A percentile compares a stretch with the other conserved stretches of the same genome.
Conservation (phyloP, 768 basidiomycete species). For the Macrolepiota fuliginosa region DNA sequence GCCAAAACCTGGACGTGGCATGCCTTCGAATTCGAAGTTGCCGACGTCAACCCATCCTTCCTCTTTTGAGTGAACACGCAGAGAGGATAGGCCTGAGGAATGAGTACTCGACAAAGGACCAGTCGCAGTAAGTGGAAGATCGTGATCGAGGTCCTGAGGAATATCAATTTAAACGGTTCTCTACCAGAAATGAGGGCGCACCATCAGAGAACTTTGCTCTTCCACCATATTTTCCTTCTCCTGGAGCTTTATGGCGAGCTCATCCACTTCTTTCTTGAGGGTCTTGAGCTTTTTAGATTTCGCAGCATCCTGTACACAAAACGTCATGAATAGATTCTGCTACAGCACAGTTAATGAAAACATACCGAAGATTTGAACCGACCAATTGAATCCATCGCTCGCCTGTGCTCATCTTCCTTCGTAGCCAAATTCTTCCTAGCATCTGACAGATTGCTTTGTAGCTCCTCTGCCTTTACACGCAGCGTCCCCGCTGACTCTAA, state of each 20-base stretch:
- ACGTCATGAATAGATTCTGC: neutral
- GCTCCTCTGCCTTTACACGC: conserved; percentile 11
- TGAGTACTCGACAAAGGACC: neutral
- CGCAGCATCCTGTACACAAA: neutral
- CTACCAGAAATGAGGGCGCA: neutral
- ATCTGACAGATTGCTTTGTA: conserved; percentile 3
- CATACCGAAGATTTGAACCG: conserved; percentile 7
- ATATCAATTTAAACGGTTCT: neutral
- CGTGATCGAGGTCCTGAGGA: conserved; percentile 5
- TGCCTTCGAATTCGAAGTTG: conserved; percentile 33
- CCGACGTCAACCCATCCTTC: conserved; percentile 16
- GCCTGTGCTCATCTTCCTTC: conserved; percentile 18
- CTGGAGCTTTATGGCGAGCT: conserved; percentile 19
- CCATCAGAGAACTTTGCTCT: neutral
- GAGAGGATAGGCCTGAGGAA: conserved; percentile 3
- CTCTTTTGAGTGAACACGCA: neutral
- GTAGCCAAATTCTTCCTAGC: conserved; percentile 10
- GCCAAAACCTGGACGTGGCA: conserved; percentile 37
- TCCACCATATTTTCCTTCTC: neutral
- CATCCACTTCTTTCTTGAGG: conserved; percentile 24
- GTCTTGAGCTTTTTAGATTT: conserved; percentile 1
- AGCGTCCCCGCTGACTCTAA: conserved; percentile 9
- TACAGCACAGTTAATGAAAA: neutral
- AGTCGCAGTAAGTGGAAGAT: neutral
- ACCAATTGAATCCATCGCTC: conserved; percentile 5